Conservation (phyloP, 441 rosid species). For the Populus trichocarpa region DNA sequence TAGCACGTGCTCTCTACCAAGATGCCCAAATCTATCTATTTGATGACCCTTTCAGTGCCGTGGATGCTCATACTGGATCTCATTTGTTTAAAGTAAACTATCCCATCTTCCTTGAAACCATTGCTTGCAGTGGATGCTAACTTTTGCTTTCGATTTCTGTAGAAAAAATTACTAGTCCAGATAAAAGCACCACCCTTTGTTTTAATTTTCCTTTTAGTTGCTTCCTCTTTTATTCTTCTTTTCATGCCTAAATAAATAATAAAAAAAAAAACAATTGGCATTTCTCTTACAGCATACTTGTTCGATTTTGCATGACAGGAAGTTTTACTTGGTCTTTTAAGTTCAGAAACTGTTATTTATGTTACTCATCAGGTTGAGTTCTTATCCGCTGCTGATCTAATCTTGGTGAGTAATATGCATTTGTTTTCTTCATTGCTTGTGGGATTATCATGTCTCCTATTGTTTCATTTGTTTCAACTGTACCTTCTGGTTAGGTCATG, state of each 20-base stretch:
- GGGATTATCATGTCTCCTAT: not conserved
- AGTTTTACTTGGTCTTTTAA: slow-evolving; percentile 33
- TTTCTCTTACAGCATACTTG: not conserved
- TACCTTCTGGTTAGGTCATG: too few relatives aligned
- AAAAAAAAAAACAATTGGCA: not conserved
- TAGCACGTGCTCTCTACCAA: slow-evolving; percentile 87
- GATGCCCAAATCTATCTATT: slow-evolving; percentile 74
- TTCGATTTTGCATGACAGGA: slow-evolving; percentile 31
- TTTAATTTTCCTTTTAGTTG: not conserved
- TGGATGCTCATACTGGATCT: slow-evolving; percentile 90
- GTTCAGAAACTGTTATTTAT: slow-evolving; percentile 46
- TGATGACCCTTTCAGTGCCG: slow-evolving; percentile 92
- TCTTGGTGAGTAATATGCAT: slow-evolving; percentile 45
- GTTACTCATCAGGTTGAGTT: slow-evolving; percentile 75
- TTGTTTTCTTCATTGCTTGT: not conserved
- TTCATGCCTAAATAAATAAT: not conserved
- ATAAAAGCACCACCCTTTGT: not conserved
- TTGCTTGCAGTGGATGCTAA: not conserved
- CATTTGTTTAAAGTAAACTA: slow-evolving; percentile 62
- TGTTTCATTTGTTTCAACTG: not conserved
- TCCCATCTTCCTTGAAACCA: slow-evolving; percentile 1
- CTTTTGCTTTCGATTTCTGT: too few relatives aligned
- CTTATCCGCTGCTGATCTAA: slow-evolving; percentile 58
- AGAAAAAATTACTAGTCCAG: not conserved
- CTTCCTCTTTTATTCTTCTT: not conserved